Base-by-base conservation (phyloP, 345 rosid genomes). In the Salix suchowensis region DNA sequence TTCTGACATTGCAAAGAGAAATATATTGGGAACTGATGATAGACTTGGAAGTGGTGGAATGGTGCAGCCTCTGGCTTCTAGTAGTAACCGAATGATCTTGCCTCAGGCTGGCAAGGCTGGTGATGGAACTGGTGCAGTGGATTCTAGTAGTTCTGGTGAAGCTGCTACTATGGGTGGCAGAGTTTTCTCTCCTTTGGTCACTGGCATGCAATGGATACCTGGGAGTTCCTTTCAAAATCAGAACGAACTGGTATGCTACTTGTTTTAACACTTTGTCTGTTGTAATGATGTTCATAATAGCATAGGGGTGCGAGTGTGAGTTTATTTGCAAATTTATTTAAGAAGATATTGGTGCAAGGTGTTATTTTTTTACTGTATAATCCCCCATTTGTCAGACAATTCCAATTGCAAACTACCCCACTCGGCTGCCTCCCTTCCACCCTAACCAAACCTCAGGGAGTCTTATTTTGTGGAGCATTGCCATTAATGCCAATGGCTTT, bases 181-280 rank as follows among this genome's bases (percentile, higher is more conserved):
- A 89, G 91, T 87, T 60, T 96, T 88, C 78, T 83, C 98, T 65
- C 95, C 97, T 78, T 79, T 86, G 76, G 91, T 89, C 79, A 82
- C 94, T 70, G 79, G 92, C 81, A 81, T 92, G 86, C 97, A 91
- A 74, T 93, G 97, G 98, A 96, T 94, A 82, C 91, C 97, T 83
- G 95, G 95, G 68, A 87, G 91, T 81, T 87, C 99, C 71, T 92
- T 93, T 62, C 96, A 88, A 83, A 91, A 85, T 85, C 99, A 87
- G 88, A 92, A 84, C 78, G 98, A 93, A 76, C 85, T 80, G 86
- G 99, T 96, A 82, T 62, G 87, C 65, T 23, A 30, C 78, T 78
- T 46, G 21, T 55, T 44, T 21, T 67, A 32, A 16, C 24, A 16
- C 12, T 28, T 64, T 37, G n/a, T 46, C 48, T 26, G 8, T 46